Evolutionary conservation across 768 basidiomycete species (phyloP).

Genomic region (Phaffia australis): DNA sequence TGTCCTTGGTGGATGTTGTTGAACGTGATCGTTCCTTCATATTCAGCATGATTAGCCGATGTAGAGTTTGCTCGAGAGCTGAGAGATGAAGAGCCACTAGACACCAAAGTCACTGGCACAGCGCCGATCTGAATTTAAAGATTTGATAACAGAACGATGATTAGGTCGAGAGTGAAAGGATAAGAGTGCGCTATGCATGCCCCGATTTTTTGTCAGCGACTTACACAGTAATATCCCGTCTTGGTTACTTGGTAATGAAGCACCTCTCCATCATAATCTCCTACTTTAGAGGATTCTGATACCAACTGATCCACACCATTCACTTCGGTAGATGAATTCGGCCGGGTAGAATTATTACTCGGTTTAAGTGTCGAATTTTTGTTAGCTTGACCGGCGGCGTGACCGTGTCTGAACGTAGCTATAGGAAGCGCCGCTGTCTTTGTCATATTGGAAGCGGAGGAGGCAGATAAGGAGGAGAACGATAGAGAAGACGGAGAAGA

Average conservation of each 20-base stretch:
- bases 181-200: neutral
- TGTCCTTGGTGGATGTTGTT: conserved; percentile 77
- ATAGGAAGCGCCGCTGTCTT: neutral
- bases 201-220: conserved; percentile 43
- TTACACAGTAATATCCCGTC: conserved; percentile 94
- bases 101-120: conserved; percentile 75
- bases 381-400: neutral
- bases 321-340: conserved; percentile 42
- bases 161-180: neutral
- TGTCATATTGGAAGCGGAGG: neutral
- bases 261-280: neutral
- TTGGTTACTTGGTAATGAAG: conserved; percentile 57
- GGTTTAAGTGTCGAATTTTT: neutral
- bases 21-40: conserved; percentile 70
- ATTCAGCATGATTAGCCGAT: conserved; percentile 62
- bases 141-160: neutral
- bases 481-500: conserved; percentile 1
- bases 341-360: neutral
- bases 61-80: neutral
- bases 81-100: conserved; percentile 23
- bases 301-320: conserved; percentile 50
- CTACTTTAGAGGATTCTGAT: too few relatives aligned
- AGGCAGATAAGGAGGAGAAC: neutral
- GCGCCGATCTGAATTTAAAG: conserved; percentile 44
- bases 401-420: neutral